Percentiles rank a stretch among this genome's conserved stretches.
These are phyloP conservation scores for Citrus unshiu DNA, from an alignment of 345 rosid species.

Conservation along the genomic window DNA sequence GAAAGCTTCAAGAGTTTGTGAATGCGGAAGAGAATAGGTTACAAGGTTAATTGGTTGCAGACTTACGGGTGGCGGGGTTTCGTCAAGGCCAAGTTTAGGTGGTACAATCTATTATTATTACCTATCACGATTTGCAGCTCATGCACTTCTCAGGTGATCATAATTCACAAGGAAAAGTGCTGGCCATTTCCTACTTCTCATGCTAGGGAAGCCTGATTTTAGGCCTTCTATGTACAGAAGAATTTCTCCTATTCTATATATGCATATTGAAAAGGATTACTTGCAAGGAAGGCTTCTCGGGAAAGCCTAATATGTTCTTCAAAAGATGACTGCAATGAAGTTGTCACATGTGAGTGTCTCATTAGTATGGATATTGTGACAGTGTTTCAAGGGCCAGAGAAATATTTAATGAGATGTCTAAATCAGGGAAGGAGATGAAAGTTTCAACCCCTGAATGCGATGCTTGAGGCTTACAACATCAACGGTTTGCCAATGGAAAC, in stretches of 20 bases:
- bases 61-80: neutral
- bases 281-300: constrained; percentile 56
- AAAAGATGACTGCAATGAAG: constrained; percentile 67
- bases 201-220: too few species aligned
- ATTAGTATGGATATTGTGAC: constrained; percentile 75
- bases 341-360: constrained; percentile 77
- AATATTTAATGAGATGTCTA: constrained; percentile 50
- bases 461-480: constrained; percentile 81
- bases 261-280: too few species aligned
- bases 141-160: too few species aligned
- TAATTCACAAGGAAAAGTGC: too few species aligned
- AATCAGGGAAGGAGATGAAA: constrained; percentile 52
- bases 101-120: neutral
- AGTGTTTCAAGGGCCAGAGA: constrained; percentile 72
- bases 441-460: constrained; percentile 70
- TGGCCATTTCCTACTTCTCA: too few species aligned
- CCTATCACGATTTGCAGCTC: too few species aligned
- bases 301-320: constrained; percentile 54
- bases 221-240: too few species aligned
- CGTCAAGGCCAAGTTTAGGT: neutral
- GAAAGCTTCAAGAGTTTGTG: neutral
- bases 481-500: constrained; percentile 72
- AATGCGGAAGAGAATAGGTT: neutral
- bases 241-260: too few species aligned
- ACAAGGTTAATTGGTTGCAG: neutral